phyloP scores from a whole-genome alignment of 306 rosid species.

The Malus asiatica region DNA sequence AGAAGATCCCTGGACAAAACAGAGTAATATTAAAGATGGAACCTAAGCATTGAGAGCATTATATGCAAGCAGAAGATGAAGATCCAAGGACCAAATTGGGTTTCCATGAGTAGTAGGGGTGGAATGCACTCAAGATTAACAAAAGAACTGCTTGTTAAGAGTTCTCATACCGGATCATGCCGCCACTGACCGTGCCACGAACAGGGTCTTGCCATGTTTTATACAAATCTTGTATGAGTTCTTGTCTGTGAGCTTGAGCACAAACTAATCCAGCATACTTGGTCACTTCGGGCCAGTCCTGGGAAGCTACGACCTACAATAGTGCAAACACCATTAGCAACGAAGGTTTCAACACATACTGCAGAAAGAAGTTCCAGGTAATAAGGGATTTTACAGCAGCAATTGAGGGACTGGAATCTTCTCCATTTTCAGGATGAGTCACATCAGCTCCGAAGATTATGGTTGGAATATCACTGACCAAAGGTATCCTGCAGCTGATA shows the following conservation, averaged over 20 bases:
- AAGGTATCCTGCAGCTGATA: slow-evolving; percentile 85
- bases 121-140: background rate
- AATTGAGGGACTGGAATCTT: slow-evolving; percentile 87
- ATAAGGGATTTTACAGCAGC: slow-evolving; percentile 58
- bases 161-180: slow-evolving; percentile 68
- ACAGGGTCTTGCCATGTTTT: slow-evolving; percentile 93
- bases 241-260: slow-evolving; percentile 94
- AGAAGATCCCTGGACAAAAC: slow-evolving; percentile 67
- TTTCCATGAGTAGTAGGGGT: background rate
- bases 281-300: slow-evolving; percentile 98
- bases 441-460: slow-evolving; percentile 93
- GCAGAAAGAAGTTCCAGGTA: background rate
- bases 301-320: slow-evolving; percentile 91
- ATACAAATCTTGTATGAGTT: slow-evolving; percentile 83
- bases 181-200: slow-evolving; percentile 84
- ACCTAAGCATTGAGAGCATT: background rate
- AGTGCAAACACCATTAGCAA: slow-evolving; percentile 22
- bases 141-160: background rate
- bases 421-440: slow-evolving; percentile 94
- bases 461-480: slow-evolving; percentile 89
- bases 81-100: background rate
- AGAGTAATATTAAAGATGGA: background rate
- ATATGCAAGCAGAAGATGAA: background rate
- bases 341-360: background rate
- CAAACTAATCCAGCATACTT: slow-evolving; percentile 90